Evolutionary conservation across 768 basidiomycete genomes (phyloP).

Genomic region (Suillus occidentalis): DNA sequence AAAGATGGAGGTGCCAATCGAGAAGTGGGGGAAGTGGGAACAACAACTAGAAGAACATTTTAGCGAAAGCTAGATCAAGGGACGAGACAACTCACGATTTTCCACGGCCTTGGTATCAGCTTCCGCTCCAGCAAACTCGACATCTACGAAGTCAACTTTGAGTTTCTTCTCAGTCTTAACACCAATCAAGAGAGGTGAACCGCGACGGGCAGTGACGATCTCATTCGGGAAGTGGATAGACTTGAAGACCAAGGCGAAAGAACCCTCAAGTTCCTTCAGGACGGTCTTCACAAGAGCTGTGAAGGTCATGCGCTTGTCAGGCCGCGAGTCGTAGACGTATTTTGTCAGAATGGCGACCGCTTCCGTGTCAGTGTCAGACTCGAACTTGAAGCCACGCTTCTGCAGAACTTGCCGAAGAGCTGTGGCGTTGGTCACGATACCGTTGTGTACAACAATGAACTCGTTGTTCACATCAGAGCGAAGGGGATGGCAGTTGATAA

Average conservation of each 20-base stretch:
- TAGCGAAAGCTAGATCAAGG: neutral
- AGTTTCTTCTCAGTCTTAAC: conserved; percentile 99
- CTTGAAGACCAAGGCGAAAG: conserved; percentile 99
- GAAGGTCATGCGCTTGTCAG: conserved; percentile 83
- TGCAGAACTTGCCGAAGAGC: conserved; percentile 91
- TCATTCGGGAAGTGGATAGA: conserved; percentile 94
- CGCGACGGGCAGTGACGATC: conserved; percentile 93
- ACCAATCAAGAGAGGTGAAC: conserved; percentile 94
- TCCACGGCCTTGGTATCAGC: conserved; percentile 46
- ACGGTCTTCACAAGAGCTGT: conserved; percentile 93
- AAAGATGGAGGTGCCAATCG: too few species aligned
- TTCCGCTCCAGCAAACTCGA: conserved; percentile 85
- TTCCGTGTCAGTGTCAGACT: conserved; percentile 97
- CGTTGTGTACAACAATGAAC: conserved; percentile 96
- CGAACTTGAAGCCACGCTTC: conserved; percentile 93
- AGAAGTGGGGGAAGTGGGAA: too few species aligned
- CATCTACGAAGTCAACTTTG: conserved; percentile 99
- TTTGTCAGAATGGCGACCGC: conserved; percentile 94
- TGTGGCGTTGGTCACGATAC: conserved; percentile 92
- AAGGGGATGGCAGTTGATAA: conserved; percentile 93
- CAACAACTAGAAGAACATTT: neutral
- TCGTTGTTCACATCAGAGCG: conserved; percentile 78
- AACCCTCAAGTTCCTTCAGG: conserved; percentile 96
- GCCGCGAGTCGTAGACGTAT: conserved; percentile 94
- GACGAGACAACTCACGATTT: conserved; percentile 35